Base-by-base conservation (phyloP, 1,139 yeast species). In the Arxiozyma telluris region DNA sequence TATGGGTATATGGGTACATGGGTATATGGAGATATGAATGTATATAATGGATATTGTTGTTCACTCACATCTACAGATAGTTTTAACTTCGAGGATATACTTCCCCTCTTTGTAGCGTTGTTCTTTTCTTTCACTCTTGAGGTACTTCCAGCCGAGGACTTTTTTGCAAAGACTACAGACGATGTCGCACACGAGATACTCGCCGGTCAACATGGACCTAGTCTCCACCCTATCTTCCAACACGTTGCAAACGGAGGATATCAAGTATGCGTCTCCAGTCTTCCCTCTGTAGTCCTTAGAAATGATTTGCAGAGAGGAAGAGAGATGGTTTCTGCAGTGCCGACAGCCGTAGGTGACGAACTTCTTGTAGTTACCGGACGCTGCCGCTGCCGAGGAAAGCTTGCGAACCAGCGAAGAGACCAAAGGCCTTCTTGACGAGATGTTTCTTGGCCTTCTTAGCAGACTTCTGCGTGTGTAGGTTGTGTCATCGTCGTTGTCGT, bases 61-160 rank as follows among this genome's bases (percentile, higher is more conserved):
- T 15, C 47, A 61, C 41, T 52, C 59, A 51, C 64, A 62, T 44
- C 59, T 61, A 55, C 65, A 63, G 17, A 71, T 65, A n/a, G 68
- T 65, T 52, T 64, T 60, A 30, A 73, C 58, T 58, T 76, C 79
- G 58, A 76, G 58, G 38, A 75, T 71, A 55, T 65, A 75, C 51
- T 71, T 68, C 1, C 78, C 77, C 58, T 74, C 77, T 55, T 76
- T 76, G 60, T 68, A 73, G 50, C 70, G 67, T 61, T 73, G 77
- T 50, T 65, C 64, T 47, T 61, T 59, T 25, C 64, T 62, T 39
- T 69, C 71, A 53, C 74, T 68, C 53, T 66, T 64, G 49, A 73
- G 59, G 56, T 76, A 76, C 56, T 72, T 73, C 79, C 79, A 76
- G 9, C 79, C 79, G 15, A 76, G 68, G 23, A 69, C 55, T 23